Conservation (phyloP, 2,329 filamentous ascomycete species). For the Furcasterigmium furcatum region DNA sequence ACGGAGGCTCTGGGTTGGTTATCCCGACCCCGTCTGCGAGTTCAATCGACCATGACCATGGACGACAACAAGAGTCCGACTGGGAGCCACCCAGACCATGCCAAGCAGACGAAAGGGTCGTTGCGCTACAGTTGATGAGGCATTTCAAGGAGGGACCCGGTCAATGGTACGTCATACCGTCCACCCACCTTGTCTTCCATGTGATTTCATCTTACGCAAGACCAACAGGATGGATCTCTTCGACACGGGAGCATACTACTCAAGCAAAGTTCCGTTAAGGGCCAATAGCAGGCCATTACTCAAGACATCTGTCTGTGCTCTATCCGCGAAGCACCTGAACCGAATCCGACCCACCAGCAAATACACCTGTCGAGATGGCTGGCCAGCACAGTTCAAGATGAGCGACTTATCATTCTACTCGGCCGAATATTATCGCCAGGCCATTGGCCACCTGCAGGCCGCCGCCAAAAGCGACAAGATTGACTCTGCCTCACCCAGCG, state of each 20-base stretch:
- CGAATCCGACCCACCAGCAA: conserved; percentile 47
- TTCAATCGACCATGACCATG: too few species aligned
- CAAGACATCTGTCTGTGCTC: conserved; percentile 54
- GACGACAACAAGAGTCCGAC: too few species aligned
- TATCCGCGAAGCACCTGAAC: conserved; percentile 61
- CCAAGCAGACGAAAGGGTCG: too few species aligned
- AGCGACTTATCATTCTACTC: conserved; percentile 2
- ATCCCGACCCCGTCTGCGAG: too few species aligned
- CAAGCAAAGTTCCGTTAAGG: conserved; percentile 55
- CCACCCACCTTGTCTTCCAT: not conserved
- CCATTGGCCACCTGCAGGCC: conserved; percentile 34
- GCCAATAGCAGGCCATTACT: conserved; percentile 44
- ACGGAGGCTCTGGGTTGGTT: too few species aligned
- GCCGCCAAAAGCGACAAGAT: conserved; percentile 8
- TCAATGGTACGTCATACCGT: not conserved
- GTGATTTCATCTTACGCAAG: not conserved
- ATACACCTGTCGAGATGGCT: conserved; percentile 54
- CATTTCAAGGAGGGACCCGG: conserved; percentile 7
- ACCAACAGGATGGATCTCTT: conserved; percentile 45
- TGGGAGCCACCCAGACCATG: too few species aligned
- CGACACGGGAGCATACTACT: conserved; percentile 56
- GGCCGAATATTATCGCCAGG: conserved; percentile 1
- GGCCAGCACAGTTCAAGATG: not conserved
- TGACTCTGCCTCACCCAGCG: conserved; percentile 34
- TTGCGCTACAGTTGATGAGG: too few species aligned